A percentile compares a stretch with the other conserved stretches of the same genome.
Conservation (phyloP, 2,329 filamentous ascomycete species). For the Sporothrix pseudoabietina region DNA sequence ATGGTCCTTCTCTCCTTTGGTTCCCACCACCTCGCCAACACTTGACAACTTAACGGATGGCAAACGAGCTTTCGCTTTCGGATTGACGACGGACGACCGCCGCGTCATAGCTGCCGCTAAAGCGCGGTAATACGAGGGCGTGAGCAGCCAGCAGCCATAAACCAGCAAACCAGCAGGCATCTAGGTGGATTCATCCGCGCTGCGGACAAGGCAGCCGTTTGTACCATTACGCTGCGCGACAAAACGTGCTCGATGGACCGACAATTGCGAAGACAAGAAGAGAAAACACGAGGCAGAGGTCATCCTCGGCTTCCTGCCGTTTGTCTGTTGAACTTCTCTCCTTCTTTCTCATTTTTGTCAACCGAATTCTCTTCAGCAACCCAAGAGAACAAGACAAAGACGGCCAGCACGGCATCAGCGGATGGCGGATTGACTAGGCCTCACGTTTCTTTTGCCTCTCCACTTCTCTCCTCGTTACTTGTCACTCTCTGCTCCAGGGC, state of each 20-base stretch:
- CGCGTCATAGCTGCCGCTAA: conserved; percentile 20
- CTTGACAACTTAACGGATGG: neutral
- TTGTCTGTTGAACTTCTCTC: neutral
- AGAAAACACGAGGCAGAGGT: neutral
- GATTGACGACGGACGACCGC: conserved; percentile 4
- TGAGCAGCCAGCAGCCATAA: conserved; percentile 2
- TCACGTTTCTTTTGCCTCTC: neutral
- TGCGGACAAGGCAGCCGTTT: conserved; percentile 22
- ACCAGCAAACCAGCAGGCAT: neutral
- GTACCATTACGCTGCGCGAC: conserved; percentile 15
- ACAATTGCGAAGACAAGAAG: neutral
- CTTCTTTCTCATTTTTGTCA: neutral
- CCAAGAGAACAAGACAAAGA: neutral
- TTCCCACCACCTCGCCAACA: neutral
- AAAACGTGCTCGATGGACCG: conserved; percentile 10
- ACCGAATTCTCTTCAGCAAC: neutral
- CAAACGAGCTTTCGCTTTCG: neutral
- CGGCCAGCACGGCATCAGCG: conserved; percentile 1
- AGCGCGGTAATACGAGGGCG: conserved; percentile 12
- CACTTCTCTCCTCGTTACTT: neutral
- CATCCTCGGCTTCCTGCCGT: neutral
- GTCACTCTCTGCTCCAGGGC: neutral
- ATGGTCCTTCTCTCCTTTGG: neutral
- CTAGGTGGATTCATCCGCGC: conserved; percentile 4
- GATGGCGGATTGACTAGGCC: conserved; percentile 9